Percentiles rank a stretch among this genome's conserved stretches.
These are phyloP conservation scores for Cadophora luteo-olivacea DNA, from an alignment of 2,329 filamentous ascomycete species.

Conservation along the genomic window DNA sequence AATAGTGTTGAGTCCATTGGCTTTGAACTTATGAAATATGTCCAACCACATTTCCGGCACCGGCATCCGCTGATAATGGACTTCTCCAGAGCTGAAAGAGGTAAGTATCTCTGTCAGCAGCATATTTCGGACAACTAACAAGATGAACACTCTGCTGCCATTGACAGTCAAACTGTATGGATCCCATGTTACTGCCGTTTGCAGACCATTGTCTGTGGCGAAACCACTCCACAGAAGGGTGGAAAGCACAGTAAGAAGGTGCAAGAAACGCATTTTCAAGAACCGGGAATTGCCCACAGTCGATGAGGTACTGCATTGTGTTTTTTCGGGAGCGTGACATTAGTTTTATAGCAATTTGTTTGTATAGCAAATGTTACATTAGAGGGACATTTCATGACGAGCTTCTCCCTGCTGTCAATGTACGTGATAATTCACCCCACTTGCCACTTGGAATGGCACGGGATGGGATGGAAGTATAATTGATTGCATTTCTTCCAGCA, in stretches of 20 bases:
- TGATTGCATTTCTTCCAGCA: constrained; percentile 22
- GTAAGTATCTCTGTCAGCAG: constrained; percentile 17
- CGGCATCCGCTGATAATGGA: constrained; percentile 60
- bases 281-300: not conserved
- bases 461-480: not conserved
- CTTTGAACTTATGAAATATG: constrained; percentile 60
- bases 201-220: constrained; percentile 51
- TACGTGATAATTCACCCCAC: constrained; percentile 5
- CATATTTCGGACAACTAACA: constrained; percentile 37
- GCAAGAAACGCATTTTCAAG: constrained; percentile 34
- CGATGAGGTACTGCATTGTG: constrained; percentile 7
- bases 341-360: constrained; percentile 15
- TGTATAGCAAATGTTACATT: constrained; percentile 6
- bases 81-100: constrained; percentile 47
- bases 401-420: not conserved
- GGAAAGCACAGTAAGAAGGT: constrained; percentile 36
- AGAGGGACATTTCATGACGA: not conserved
- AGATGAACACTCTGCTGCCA: constrained; percentile 55
- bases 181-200: constrained; percentile 57
- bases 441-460: not conserved
- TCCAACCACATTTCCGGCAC: constrained; percentile 60
- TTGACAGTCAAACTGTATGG: constrained; percentile 57
- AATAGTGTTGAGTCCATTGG: constrained; percentile 59
- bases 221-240: constrained; percentile 37
- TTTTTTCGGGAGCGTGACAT: not conserved